Evolutionary conservation across 148 eudicot genomes (phyloP).

Genomic region (Rhododendron ovatum): DNA sequence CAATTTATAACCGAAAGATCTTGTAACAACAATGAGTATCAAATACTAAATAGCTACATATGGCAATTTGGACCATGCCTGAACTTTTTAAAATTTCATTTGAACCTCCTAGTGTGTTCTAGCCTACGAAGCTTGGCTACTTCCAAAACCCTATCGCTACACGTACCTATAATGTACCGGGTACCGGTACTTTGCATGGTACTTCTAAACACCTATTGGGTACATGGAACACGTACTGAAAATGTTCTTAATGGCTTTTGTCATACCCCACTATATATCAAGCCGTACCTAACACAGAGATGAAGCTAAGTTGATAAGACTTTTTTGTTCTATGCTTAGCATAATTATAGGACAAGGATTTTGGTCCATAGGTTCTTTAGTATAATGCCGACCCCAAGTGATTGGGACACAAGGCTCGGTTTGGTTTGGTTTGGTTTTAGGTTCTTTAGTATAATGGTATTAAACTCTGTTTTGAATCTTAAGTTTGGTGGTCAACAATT

Average conservation of each 20-base stretch:
- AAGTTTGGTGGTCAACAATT: neutral
- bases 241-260: neutral
- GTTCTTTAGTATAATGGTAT: neutral
- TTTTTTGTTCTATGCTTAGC: neutral
- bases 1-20: neutral
- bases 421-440: too few species aligned
- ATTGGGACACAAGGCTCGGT: too few species aligned
- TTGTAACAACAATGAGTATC: neutral
- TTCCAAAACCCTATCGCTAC: neutral
- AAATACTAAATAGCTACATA: neutral
- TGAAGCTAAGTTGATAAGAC: neutral
- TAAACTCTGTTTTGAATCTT: neutral
- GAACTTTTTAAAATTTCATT: neutral
- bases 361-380: neutral
- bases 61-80: neutral
- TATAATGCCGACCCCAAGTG: too few species aligned
- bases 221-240: neutral
- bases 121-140: neutral
- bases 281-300: neutral
- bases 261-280: neutral
- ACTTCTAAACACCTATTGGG: neutral
- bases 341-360: neutral
- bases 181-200: neutral
- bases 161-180: neutral
- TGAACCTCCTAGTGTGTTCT: neutral